These are phyloP conservation scores for Boletus bicolor DNA, from an alignment of 768 basidiomycete genomes.

Conservation along the genomic window DNA sequence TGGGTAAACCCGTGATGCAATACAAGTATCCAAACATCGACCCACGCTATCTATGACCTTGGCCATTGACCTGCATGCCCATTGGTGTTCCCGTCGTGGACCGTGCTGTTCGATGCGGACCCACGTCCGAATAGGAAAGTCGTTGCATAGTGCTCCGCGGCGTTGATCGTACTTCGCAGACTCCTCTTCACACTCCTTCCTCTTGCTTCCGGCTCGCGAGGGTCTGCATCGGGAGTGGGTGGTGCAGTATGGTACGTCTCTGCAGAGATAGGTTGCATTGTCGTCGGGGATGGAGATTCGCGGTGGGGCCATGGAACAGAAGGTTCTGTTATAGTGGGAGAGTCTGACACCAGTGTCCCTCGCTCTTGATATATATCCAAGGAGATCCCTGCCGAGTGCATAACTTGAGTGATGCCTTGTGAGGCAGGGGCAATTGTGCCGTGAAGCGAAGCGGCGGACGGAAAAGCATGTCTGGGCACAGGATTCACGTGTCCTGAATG, in stretches of 20 bases:
- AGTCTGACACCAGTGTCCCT: conserved; percentile 8
- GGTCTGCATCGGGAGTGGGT: conserved; percentile 26
- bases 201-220: conserved; percentile 40
- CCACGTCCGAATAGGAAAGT: conserved; percentile 61
- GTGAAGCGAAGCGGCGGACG: conserved; percentile 21
- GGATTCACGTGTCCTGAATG: conserved; percentile 17
- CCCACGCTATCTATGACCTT: conserved; percentile 19
- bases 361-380: conserved; percentile 22
- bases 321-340: conserved; percentile 12
- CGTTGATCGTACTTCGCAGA: conserved; percentile 62
- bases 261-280: conserved; percentile 33
- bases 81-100: conserved; percentile 22
- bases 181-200: conserved; percentile 64
- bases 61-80: conserved; percentile 26
- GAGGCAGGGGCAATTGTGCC: conserved; percentile 17
- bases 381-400: conserved; percentile 33
- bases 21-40: conserved; percentile 9
- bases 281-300: conserved; percentile 37
- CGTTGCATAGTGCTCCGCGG: conserved; percentile 66
- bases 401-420: conserved; percentile 34
- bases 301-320: conserved; percentile 43
- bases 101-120: conserved; percentile 24
- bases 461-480: conserved; percentile 25
- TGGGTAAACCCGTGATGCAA: conserved; percentile 2
- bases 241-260: conserved; percentile 44